Conservation (phyloP, 1,284 basidiomycete species). For the Irpex sp. region DNA sequence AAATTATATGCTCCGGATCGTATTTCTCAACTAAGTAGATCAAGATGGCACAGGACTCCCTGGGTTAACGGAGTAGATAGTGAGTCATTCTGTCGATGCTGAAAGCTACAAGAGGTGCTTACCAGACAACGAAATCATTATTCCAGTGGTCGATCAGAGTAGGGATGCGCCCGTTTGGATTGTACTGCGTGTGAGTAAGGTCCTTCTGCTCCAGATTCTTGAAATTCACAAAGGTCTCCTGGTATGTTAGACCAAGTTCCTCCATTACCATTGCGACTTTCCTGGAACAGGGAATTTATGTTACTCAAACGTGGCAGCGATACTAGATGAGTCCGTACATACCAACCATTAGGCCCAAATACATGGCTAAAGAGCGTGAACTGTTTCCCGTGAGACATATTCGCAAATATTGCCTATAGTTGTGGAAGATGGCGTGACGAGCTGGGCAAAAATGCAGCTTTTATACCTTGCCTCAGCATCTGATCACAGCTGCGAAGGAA, state of each 20-base stretch:
- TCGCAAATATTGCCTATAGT: background rate
- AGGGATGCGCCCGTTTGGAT: slow-evolving; percentile 29
- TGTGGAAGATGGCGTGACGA: background rate
- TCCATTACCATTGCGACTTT: slow-evolving; percentile 23
- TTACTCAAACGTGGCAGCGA: background rate
- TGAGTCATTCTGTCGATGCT: background rate
- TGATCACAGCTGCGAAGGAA: too few relatives aligned
- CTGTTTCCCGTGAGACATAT: slow-evolving; percentile 2
- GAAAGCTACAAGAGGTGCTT: background rate
- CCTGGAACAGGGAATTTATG: slow-evolving; percentile 3
- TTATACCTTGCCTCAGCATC: too few relatives aligned
- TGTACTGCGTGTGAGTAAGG: slow-evolving; percentile 17
- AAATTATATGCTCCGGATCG: slow-evolving; percentile 54
- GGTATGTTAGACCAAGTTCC: slow-evolving; percentile 24
- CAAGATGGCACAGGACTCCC: slow-evolving; percentile 64
- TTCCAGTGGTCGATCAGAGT: slow-evolving; percentile 30
- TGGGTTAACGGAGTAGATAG: slow-evolving; percentile 6
- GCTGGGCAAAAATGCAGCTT: too few relatives aligned
- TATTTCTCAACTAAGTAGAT: slow-evolving; percentile 63
- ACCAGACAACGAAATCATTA: slow-evolving; percentile 21
- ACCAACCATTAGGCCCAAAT: slow-evolving; percentile 17
- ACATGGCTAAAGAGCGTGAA: slow-evolving; percentile 24
- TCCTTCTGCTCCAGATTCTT: slow-evolving; percentile 22
- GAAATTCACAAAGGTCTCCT: slow-evolving; percentile 23
- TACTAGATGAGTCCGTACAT: background rate